Conservation (phyloP, 1,284 basidiomycete genomes). For the Ustilago curta region DNA sequence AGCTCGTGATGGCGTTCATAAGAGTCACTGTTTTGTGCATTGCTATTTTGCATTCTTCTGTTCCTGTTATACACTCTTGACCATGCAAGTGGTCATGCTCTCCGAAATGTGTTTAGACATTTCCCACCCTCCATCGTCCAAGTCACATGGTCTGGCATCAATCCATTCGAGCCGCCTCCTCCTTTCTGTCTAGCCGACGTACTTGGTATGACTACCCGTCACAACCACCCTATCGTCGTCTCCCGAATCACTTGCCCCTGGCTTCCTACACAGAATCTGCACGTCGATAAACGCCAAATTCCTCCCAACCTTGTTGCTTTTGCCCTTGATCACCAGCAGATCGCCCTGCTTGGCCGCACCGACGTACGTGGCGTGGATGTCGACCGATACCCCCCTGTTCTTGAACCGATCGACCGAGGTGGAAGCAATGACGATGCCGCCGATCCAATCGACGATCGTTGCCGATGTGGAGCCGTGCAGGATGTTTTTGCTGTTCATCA, state of each 20-base stretch:
- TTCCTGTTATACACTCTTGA: no score
- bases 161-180: no score
- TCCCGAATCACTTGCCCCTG: slow-evolving; percentile 17
- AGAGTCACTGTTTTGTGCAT: background rate
- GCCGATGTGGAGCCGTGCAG: slow-evolving; percentile 57
- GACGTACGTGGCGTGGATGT: slow-evolving; percentile 55
- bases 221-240: slow-evolving; percentile 42
- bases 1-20: background rate
- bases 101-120: background rate
- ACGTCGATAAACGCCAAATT: slow-evolving; percentile 57
- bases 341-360: slow-evolving; percentile 52
- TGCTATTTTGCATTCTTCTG: background rate
- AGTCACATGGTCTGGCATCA: background rate
- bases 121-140: background rate
- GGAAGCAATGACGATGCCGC: slow-evolving; percentile 53
- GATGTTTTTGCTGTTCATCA: slow-evolving; percentile 54
- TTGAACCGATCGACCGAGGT: slow-evolving; percentile 33
- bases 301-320: slow-evolving; percentile 48
- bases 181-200: slow-evolving; percentile 36
- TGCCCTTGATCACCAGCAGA: slow-evolving; percentile 46
- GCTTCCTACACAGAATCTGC: slow-evolving; percentile 36
- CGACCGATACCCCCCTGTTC: slow-evolving; percentile 51
- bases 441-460: slow-evolving; percentile 58
- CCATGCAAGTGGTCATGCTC: background rate
- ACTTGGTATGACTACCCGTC: slow-evolving; percentile 49